These are phyloP conservation scores for Erythrophleum fordii DNA, from an alignment of 306 rosid genomes.

Conservation along the genomic window DNA sequence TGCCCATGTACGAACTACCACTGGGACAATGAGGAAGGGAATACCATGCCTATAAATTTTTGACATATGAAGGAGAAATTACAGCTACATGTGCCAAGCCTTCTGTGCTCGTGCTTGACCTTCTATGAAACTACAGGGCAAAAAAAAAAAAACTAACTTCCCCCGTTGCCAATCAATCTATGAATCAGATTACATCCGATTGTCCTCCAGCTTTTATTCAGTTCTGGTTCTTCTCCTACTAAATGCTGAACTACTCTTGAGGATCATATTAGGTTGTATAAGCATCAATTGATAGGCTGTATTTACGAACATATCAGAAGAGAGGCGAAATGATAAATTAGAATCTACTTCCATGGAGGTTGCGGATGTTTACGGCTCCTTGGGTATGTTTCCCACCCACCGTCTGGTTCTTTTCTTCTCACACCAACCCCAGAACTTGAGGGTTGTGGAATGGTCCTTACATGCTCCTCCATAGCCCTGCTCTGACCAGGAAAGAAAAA, in stretches of 20 bases:
- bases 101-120: slow-evolving; percentile 27
- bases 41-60: slow-evolving; percentile 37
- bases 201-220: slow-evolving; percentile 36
- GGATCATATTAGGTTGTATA: neutral
- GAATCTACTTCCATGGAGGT: slow-evolving; percentile 44
- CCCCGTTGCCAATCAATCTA: slow-evolving; percentile 27
- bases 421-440: slow-evolving; percentile 71
- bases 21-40: slow-evolving; percentile 3
- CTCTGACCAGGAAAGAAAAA: slow-evolving; percentile 64
- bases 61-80: slow-evolving; percentile 27
- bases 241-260: slow-evolving; percentile 33
- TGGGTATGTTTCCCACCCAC: slow-evolving; percentile 78
- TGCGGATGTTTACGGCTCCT: slow-evolving; percentile 57
- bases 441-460: slow-evolving; percentile 60
- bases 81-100: slow-evolving; percentile 35
- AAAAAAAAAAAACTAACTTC: neutral
- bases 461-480: slow-evolving; percentile 71
- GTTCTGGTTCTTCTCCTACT: slow-evolving; percentile 31
- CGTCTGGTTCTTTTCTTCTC: slow-evolving; percentile 91
- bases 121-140: slow-evolving; percentile 30
- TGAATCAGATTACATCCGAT: slow-evolving; percentile 35
- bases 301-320: slow-evolving; percentile 33
- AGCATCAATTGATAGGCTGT: slow-evolving; percentile 30
- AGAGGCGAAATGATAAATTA: slow-evolving; percentile 20
- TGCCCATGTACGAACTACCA: neutral